phyloP scores from a whole-genome alignment of 176 grass and related monocot genomes.

The Saccharum officinarum region DNA sequence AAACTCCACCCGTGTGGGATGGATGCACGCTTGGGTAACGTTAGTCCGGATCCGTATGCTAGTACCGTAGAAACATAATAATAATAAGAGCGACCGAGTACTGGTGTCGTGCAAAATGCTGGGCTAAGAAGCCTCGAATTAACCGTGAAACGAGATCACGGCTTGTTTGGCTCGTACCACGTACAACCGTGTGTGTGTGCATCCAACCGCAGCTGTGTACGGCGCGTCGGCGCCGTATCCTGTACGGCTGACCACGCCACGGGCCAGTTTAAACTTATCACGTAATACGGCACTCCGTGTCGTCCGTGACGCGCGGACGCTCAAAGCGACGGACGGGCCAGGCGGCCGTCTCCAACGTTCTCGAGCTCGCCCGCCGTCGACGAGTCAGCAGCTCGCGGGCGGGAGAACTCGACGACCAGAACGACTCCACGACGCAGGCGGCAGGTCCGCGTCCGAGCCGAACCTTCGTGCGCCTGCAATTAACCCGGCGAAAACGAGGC shows the following conservation, averaged over 20 bases:
- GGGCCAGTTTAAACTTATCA: background rate
- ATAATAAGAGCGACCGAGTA: background rate
- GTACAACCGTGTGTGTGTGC: background rate
- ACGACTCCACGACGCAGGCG: background rate
- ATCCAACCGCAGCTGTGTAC: background rate
- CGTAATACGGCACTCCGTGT: background rate
- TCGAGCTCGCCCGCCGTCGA: constrained; percentile 4
- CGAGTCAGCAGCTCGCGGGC: background rate
- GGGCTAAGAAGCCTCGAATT: background rate
- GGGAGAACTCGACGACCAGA: background rate
- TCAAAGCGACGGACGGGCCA: background rate
- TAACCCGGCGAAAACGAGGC: constrained; percentile 24
- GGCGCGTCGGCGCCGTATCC: background rate
- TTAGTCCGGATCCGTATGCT: background rate
- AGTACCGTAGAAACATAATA: background rate
- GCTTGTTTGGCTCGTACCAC: background rate
- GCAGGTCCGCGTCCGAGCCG: no score
- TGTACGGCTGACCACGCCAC: background rate
- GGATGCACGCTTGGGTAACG: background rate
- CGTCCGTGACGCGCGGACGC: background rate
- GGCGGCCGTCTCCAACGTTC: background rate
- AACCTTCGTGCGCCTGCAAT: background rate
- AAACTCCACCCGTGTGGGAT: background rate
- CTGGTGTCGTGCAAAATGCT: background rate
- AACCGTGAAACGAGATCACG: background rate